Evolutionary conservation across 2,329 filamentous ascomycete species (phyloP), one percentile per base, ranked within the genome.

Genomic region (Colletotrichum lupini): DNA sequence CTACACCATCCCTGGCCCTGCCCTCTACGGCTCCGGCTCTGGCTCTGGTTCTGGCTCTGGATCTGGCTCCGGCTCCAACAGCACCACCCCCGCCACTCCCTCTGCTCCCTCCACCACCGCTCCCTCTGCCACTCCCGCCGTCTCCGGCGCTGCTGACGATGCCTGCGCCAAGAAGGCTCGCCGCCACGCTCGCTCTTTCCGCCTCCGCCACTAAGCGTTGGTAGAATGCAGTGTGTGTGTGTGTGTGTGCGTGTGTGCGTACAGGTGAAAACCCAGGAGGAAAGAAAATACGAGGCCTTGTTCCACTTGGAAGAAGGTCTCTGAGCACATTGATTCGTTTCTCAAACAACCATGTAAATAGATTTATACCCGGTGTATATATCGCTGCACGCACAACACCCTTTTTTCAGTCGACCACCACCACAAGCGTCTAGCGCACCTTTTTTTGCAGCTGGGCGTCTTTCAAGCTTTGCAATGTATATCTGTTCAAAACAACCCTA

Each of bases 1-100:
- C 53, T 82, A 82, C 76, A 68, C 74, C 19, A 81, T 82, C 19
- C 81, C 81, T 16, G 81, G 81, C 3, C 81, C 81, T 60, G 52
- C 68, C 46, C 72, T 74, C 37, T 74, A 37, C 61, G 67, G 71
- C 60, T 52, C 59, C n/a, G 70, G 70, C 24, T 62, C 59, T 5
- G 66, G 46, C 46, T n/a, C 52, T 4, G 59, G 65, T 35, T 57
- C 59, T 52, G 75, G 68, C 22, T 67, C 73, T 7, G 77, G 77
- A 1, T 74, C 77, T 37, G 68, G 75, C 2, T 76, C 77, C 8
- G 67, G 74, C 26, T 72, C 76, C 26, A 74, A 76, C 26, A 74
- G 74, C 53, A 69, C 67, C 46, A 61, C 66, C 32, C 63, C 70
- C 70, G 67, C 56, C 26, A 61, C 59, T 14, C 35, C 61, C 30